Evolutionary conservation across 2,329 filamentous ascomycete species (phyloP), one percentile per base, ranked within the genome.

Genomic region (Plectosphaerella sp.): DNA sequence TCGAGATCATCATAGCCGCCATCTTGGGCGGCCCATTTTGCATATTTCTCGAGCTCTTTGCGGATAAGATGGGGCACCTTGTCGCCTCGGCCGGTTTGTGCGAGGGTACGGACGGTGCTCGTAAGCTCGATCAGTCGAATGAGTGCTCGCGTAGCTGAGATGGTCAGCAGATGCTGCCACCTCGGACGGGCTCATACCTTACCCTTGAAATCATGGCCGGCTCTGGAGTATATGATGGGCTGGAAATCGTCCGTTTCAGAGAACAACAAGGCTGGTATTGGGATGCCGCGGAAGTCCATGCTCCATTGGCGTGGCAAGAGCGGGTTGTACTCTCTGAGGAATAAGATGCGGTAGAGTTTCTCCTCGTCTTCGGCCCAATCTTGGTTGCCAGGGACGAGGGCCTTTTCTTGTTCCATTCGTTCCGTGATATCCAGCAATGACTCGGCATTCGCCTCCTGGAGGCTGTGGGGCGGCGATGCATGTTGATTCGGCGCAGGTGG

Each of bases 361-460:
- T 73, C 70, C 57, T 82, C 80, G n/a, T 74, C 74, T 10, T 70
- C 64, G 25, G 80, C 70, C 78, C 80, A 83, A 51, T 72, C 66
- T 45, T 71, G 72, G 41, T 77, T 69, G 22, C 70, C 70, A 0
- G 71, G 70, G 49, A 72, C 75, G 1, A 64, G 59, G 25, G 58
- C 51, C 62, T 72, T 77, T 58, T 78, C 72, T 42, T 63, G 59
- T 56, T 75, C 70, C 62, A 80, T 73, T 12, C 11, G 7, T 20
- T 20, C 6, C 52, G 11, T 33, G 28, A 12, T 7, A 9, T 33
- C 28, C 11, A 12, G 11, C 8, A 33, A 7, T 12, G 28, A 33
- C 28, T 33, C 28, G 28, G 8, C 28, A 12, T 12, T 12, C 8
- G 8, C 28, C 11, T 33, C 28, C 28, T 33, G 28, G 8, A 33